A percentile compares a stretch with the other conserved stretches of the same genome.
Conservation (phyloP, 176 grass and related monocot species). For the Ensete ventricosum region DNA sequence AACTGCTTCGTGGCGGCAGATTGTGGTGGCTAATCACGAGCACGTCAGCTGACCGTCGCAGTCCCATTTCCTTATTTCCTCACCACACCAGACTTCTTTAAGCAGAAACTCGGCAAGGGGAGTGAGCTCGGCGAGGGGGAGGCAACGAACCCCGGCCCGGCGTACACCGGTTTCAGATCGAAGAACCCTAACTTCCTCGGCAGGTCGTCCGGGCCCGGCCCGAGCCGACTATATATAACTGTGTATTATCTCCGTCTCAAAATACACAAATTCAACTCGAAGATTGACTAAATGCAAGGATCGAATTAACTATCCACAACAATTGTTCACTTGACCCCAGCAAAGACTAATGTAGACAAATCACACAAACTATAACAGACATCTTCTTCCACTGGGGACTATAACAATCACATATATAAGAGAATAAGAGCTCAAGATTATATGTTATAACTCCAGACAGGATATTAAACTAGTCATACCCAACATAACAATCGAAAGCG, state of each 20-base stretch:
- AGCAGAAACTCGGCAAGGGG: conserved; percentile 28
- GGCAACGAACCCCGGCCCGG: conserved; percentile 33
- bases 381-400: no score
- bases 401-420: no score
- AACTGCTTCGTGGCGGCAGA: conserved; percentile 3
- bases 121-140: conserved; percentile 57
- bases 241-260: no score
- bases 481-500: neutral
- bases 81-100: neutral
- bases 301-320: no score
- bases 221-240: no score
- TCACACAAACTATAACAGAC: no score
- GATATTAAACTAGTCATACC: no score
- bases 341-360: no score
- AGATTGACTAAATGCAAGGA: neutral
- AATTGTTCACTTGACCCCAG: no score
- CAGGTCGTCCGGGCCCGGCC: conserved; percentile 4
- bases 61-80: conserved; percentile 25
- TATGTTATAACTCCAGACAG: no score
- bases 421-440: no score
- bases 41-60: conserved; percentile 37
- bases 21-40: conserved; percentile 46
- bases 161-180: neutral
- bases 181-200: conserved; percentile 20
- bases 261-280: no score